Conservation (phyloP, 345 rosid species). For the Dipteronia dyeriana region DNA sequence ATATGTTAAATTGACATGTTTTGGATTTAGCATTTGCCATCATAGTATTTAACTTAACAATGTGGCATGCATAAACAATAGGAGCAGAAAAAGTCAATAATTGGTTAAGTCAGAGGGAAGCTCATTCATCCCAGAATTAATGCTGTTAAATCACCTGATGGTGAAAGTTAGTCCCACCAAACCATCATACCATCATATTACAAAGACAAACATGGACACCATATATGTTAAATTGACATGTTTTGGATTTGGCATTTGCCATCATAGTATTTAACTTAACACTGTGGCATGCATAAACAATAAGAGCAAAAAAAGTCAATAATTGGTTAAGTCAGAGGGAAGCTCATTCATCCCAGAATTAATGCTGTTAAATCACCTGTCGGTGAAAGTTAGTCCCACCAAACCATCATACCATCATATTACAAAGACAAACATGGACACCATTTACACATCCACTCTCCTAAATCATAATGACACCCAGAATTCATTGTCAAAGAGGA, state of each 20-base stretch:
- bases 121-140: background rate
- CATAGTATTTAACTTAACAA: background rate
- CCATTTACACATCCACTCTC: background rate
- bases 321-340: background rate
- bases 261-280: background rate
- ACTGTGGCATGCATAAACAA: background rate
- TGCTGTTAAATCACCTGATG: background rate
- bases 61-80: background rate
- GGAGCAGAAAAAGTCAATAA: background rate
- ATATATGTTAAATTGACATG: constrained; percentile 5
- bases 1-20: background rate
- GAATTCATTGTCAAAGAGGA: background rate
- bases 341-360: background rate
- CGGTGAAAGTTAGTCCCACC: background rate
- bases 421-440: background rate
- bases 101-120: background rate
- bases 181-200: background rate
- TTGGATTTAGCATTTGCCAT: background rate
- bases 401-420: background rate
- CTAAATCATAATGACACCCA: background rate
- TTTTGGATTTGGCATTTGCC: background rate
- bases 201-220: background rate
- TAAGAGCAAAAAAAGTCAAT: background rate
- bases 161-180: background rate
- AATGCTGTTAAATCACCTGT: background rate